phyloP scores from a whole-genome alignment of 2,329 filamentous ascomycete species.

The Xylariaceae sp. region DNA sequence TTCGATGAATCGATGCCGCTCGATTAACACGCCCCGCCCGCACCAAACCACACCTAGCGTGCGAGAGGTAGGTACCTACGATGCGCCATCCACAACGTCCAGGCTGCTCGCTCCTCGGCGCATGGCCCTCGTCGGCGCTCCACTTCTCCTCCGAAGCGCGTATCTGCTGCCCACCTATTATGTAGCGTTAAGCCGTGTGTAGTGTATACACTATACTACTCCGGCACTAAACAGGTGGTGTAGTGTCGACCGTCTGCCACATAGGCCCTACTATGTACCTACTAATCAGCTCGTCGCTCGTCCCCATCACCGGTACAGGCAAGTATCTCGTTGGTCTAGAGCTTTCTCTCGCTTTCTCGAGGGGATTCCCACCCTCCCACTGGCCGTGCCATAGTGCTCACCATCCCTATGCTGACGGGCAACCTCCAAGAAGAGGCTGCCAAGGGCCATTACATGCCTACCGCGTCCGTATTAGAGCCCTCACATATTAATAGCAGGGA shows the following conservation, averaged over 20 bases:
- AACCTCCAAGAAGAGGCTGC: too few relatives aligned
- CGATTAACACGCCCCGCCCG: constrained; percentile 14
- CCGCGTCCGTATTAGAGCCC: too few relatives aligned
- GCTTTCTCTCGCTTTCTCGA: constrained; percentile 6
- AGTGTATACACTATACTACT: not conserved
- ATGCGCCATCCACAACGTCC: not conserved
- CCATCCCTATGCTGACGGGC: too few relatives aligned
- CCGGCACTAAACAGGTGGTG: not conserved
- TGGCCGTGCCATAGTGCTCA: not conserved
- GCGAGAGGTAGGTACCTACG: not conserved
- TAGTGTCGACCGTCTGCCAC: not conserved
- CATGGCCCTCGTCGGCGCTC: not conserved
- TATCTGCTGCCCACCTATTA: not conserved
- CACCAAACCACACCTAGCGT: constrained; percentile 5
- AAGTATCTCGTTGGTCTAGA: constrained; percentile 4
- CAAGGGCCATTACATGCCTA: too few relatives aligned
- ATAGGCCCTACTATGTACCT: not conserved
- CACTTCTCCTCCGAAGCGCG: not conserved
- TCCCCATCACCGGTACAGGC: not conserved
- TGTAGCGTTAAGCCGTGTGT: not conserved
- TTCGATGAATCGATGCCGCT: constrained; percentile 14
- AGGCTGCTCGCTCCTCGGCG: not conserved
- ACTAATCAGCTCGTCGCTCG: not conserved
- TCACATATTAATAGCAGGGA: too few relatives aligned
- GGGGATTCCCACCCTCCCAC: not conserved